Percentiles rank a stretch among this genome's conserved stretches.
phyloP scores from a whole-genome alignment of 345 rosid species.

The Linum trigynum region DNA sequence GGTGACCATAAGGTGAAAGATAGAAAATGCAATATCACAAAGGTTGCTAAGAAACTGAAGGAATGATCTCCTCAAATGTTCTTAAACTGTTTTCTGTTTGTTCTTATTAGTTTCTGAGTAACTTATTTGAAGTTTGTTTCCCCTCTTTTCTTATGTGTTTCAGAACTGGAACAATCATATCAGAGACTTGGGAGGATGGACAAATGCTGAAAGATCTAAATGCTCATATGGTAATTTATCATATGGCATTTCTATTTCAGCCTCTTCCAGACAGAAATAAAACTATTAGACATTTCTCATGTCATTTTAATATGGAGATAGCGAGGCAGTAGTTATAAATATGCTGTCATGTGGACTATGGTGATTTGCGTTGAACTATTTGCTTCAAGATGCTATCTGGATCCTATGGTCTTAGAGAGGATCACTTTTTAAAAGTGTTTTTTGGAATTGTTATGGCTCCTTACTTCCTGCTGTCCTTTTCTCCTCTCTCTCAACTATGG shows the following conservation, averaged over 20 bases:
- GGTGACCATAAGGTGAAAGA: background rate
- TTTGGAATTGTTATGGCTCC: background rate
- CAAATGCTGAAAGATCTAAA: constrained; percentile 90
- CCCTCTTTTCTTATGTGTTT: constrained; percentile 17
- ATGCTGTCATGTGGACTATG: background rate
- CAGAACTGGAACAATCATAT: constrained; percentile 95
- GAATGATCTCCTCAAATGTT: background rate
- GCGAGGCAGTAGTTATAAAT: background rate
- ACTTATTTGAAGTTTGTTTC: background rate
- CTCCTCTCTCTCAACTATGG: background rate
- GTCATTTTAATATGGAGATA: background rate
- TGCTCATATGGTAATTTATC: constrained; percentile 68
- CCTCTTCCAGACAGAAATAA: background rate
- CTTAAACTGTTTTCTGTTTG: background rate
- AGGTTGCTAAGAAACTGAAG: background rate
- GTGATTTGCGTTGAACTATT: no score
- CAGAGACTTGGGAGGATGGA: constrained; percentile 99
- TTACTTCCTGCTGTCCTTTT: background rate
- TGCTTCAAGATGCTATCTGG: no score
- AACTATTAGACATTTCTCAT: background rate
- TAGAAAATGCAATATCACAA: background rate
- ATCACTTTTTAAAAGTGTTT: background rate
- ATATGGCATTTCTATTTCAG: constrained; percentile 2
- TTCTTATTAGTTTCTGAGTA: background rate
- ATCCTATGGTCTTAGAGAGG: background rate